phyloP scores from a whole-genome alignment of 371 early-diverging fungal genomes.

The Mucor indicus region DNA sequence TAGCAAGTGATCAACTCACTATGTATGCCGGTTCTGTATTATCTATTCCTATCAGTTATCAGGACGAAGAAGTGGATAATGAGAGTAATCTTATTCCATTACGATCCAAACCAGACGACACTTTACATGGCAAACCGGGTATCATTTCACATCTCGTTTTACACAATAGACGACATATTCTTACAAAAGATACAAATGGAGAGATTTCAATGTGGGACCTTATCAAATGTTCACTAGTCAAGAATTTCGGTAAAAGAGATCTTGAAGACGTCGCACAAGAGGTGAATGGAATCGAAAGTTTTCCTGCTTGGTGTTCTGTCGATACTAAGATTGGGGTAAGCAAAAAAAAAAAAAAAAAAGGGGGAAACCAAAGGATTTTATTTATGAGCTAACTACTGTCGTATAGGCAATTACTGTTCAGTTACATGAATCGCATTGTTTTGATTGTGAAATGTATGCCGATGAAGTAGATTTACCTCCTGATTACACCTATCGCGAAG shows the following conservation, averaged over 20 bases:
- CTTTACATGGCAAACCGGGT: constrained; percentile 51
- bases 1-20: constrained; percentile 36
- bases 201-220: constrained; percentile 91
- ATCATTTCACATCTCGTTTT: constrained; percentile 67
- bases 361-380: not conserved
- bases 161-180: constrained; percentile 81
- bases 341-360: not conserved
- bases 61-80: constrained; percentile 41
- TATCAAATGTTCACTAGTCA: constrained; percentile 61
- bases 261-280: constrained; percentile 61
- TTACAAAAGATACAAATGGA: constrained; percentile 84
- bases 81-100: constrained; percentile 40
- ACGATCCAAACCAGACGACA: constrained; percentile 33
- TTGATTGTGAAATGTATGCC: constrained; percentile 83
- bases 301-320: constrained; percentile 88
- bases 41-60: constrained; percentile 50
- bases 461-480: constrained; percentile 61
- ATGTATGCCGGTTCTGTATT: constrained; percentile 49
- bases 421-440: constrained; percentile 75
- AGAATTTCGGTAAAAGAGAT: constrained; percentile 56
- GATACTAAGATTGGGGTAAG: constrained; percentile 86
- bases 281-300: constrained; percentile 73
- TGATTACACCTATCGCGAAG: constrained; percentile 59
- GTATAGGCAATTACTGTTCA: constrained; percentile 76
- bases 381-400: not conserved